These are phyloP conservation scores for Taphrina confusa DNA, from an alignment of 1,139 yeast genomes.

Conservation along the genomic window DNA sequence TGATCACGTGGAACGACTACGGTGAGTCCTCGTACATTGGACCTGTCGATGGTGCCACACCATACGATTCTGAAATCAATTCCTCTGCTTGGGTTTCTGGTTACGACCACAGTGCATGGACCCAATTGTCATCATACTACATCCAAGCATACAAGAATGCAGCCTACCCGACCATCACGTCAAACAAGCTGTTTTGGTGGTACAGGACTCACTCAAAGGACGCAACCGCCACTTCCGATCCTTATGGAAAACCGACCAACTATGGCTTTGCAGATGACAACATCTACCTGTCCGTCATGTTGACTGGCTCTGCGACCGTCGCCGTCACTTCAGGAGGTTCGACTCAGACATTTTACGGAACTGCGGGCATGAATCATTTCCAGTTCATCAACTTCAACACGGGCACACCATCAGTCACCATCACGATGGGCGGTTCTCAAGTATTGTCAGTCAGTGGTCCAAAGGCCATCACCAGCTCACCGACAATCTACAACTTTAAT, in stretches of 20 bases:
- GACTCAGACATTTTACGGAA: conserved; percentile 27
- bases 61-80: conserved; percentile 22
- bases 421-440: conserved; percentile 14
- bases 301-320: conserved; percentile 33
- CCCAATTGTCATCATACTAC: conserved; percentile 26
- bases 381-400: conserved; percentile 21
- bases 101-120: conserved; percentile 34
- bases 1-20: conserved; percentile 39
- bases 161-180: conserved; percentile 28
- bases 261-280: conserved; percentile 32
- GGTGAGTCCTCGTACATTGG: conserved; percentile 39
- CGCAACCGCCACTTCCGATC: conserved; percentile 33
- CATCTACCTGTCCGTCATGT: conserved; percentile 29
- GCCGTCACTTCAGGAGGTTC: conserved; percentile 34
- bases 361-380: conserved; percentile 35
- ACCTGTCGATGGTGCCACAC: conserved; percentile 33
- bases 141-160: conserved; percentile 36
- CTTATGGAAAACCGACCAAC: conserved; percentile 34
- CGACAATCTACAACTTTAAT: conserved; percentile 32
- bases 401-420: conserved; percentile 31
- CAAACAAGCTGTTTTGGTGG: conserved; percentile 36
- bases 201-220: conserved; percentile 36
- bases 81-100: conserved; percentile 31
- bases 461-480: conserved; percentile 14
- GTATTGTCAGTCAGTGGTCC: conserved; percentile 26